These are phyloP conservation scores for Colletotrichum liaoningense DNA, from an alignment of 2,329 filamentous ascomycete species.

Conservation along the genomic window DNA sequence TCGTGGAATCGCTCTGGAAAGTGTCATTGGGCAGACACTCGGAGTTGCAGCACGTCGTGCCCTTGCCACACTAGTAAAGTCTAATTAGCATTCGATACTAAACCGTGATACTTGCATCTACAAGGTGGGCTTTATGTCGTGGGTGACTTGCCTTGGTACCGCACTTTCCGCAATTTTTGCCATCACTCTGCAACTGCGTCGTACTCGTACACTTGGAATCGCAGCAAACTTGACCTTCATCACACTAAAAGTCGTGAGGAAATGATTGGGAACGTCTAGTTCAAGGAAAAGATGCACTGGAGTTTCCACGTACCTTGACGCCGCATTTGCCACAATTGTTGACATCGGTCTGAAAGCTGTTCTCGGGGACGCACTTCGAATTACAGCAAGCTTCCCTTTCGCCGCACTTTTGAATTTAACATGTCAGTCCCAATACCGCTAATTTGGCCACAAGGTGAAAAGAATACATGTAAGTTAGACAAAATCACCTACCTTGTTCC, in stretches of 20 bases:
- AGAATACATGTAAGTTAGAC: too few relatives aligned
- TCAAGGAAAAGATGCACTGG: too few relatives aligned
- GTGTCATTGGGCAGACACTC: neutral
- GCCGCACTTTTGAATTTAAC: neutral
- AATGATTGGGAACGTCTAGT: neutral
- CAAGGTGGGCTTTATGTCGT: neutral
- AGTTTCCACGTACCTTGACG: neutral
- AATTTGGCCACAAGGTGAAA: too few relatives aligned
- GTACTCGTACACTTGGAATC: neutral
- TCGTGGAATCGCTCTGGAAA: neutral
- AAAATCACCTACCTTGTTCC: neutral
- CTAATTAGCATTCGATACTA: neutral
- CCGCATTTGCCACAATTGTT: neutral
- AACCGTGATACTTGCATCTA: neutral
- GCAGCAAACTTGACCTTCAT: neutral
- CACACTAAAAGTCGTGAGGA: neutral
- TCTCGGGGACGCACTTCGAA: neutral
- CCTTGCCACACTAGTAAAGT: neutral
- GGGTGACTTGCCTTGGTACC: neutral
- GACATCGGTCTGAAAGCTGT: neutral
- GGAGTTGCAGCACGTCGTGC: neutral
- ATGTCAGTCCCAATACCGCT: neutral
- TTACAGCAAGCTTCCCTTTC: neutral
- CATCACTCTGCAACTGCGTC: neutral
- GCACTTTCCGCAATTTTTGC: neutral